Evolutionary conservation across 1,284 basidiomycete species (phyloP).

Genomic region (Microbotryum lychnidis-dioicae): DNA sequence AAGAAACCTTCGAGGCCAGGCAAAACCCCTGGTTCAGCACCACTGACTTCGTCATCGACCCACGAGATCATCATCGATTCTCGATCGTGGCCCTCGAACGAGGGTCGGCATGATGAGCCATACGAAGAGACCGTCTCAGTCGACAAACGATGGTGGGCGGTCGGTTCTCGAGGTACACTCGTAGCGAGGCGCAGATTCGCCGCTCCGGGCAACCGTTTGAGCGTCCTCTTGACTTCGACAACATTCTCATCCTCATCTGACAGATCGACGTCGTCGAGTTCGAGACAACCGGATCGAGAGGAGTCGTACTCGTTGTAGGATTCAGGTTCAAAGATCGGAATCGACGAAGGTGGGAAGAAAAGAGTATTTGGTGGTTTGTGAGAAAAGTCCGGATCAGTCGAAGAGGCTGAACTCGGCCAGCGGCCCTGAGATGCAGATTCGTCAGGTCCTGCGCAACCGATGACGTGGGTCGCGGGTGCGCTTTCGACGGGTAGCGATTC

Average conservation of each 20-base stretch:
- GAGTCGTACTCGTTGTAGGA: slow-evolving; percentile 1
- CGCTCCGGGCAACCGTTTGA: slow-evolving; percentile 34
- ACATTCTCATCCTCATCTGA: slow-evolving; percentile 33
- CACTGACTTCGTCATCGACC: slow-evolving; percentile 27
- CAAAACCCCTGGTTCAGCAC: slow-evolving; percentile 7
- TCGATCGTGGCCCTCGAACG: slow-evolving; percentile 34
- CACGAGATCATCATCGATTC: slow-evolving; percentile 36
- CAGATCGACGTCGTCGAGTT: slow-evolving; percentile 38
- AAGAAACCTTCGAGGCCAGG: slow-evolving; percentile 51
- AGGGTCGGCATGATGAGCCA: slow-evolving; percentile 33
- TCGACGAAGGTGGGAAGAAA: slow-evolving; percentile 10
- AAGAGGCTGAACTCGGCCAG: too few species aligned
- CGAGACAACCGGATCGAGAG: slow-evolving; percentile 26
- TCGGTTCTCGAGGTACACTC: slow-evolving; percentile 37
- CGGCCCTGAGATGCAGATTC: too few species aligned
- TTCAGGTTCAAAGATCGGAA: neutral
- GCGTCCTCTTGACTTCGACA: slow-evolving; percentile 24
- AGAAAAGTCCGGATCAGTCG: too few species aligned
- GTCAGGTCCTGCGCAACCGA: too few species aligned
- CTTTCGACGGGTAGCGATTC: too few species aligned
- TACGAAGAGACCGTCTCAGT: too few species aligned
- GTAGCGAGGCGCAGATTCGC: slow-evolving; percentile 31
- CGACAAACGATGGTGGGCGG: too few species aligned
- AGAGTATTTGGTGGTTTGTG: too few species aligned
- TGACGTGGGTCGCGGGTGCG: too few species aligned